Conservation (phyloP, 768 basidiomycete genomes). For the Ramaria sp. region DNA sequence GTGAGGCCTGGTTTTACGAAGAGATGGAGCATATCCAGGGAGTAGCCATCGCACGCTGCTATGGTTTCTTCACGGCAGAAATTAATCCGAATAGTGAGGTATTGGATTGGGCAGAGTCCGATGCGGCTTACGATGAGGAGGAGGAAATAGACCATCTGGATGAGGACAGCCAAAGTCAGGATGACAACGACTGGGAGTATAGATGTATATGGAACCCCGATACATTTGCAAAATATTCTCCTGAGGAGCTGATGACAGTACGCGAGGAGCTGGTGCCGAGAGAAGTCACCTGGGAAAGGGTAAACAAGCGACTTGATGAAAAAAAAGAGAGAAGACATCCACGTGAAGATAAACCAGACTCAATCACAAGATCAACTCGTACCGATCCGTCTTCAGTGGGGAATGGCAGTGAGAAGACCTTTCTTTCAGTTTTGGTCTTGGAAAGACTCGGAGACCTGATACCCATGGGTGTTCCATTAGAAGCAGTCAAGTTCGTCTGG, state of each 20-base stretch:
- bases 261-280: too few species aligned
- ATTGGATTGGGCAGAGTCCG: not conserved
- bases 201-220: too few species aligned
- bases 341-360: not conserved
- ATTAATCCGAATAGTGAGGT: not conserved
- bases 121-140: not conserved
- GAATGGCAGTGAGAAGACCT: too few species aligned
- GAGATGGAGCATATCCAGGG: constrained; percentile 12
- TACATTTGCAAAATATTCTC: not conserved
- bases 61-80: constrained; percentile 8
- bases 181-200: not conserved
- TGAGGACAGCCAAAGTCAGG: not conserved
- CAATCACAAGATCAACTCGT: not conserved
- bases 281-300: too few species aligned
- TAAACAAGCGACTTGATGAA: too few species aligned
- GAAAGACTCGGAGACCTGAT: too few species aligned
- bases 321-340: not conserved
- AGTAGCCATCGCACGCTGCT: constrained; percentile 8
- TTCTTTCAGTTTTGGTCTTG: too few species aligned
- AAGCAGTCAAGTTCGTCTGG: too few species aligned
- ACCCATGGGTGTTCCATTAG: too few species aligned
- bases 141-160: not conserved
- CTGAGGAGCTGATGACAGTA: not conserved
- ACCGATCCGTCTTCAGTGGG: too few species aligned
- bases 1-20: constrained; percentile 13